Evolutionary conservation across 257 asterid genomes (phyloP).

Genomic region (Lavandula angustifolia): DNA sequence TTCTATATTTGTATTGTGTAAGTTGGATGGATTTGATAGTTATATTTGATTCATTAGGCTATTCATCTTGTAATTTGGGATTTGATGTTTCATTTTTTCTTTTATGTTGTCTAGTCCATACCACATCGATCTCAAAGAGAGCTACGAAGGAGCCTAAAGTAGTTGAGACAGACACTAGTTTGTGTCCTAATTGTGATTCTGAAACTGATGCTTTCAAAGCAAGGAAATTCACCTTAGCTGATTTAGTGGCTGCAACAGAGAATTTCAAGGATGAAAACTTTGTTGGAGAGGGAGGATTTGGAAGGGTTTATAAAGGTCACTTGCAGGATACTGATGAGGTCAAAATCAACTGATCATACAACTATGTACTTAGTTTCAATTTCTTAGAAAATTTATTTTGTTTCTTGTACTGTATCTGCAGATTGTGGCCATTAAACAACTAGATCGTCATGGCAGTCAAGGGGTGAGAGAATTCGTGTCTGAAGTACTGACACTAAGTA

Average conservation of each 20-base stretch:
- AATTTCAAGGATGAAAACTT: constrained; percentile 53
- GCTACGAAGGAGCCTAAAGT: constrained; percentile 21
- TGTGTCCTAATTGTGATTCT: constrained; percentile 20
- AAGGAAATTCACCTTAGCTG: constrained; percentile 27
- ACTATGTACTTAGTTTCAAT: neutral
- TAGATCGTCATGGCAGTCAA: constrained; percentile 50
- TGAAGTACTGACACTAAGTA: constrained; percentile 47
- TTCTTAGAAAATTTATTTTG: neutral
- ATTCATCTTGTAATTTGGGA: no score
- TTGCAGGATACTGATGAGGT: constrained; percentile 59
- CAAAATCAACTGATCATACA: neutral
- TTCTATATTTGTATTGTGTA: neutral
- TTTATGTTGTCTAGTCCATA: constrained; percentile 24
- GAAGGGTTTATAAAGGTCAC: constrained; percentile 64
- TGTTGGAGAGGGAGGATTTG: constrained; percentile 82
- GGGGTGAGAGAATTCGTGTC: constrained; percentile 49
- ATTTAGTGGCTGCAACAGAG: constrained; percentile 55
- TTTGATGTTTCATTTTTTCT: neutral
- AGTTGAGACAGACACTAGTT: constrained; percentile 7
- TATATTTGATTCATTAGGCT: no score
- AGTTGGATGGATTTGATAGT: no score
- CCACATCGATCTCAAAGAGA: constrained; percentile 9
- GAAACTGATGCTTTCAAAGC: constrained; percentile 35
- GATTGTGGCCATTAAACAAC: constrained; percentile 56
- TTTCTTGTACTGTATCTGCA: constrained; percentile 16